phyloP scores from a whole-genome alignment of 805 yeast genomes.

The Candida maesae region DNA sequence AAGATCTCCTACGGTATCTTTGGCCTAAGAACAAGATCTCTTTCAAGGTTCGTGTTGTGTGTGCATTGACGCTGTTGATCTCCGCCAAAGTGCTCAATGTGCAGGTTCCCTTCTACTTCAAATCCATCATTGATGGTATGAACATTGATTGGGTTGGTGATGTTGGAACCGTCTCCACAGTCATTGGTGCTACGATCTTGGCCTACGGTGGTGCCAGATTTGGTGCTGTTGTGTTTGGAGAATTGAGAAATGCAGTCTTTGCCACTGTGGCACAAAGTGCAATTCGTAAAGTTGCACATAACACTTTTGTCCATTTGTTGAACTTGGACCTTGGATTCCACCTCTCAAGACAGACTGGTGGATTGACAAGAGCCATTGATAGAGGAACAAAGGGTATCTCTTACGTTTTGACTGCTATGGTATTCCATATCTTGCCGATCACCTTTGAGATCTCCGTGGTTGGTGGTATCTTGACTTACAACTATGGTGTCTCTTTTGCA shows the following conservation, averaged over 20 bases:
- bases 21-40: constrained; percentile 77
- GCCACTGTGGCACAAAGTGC: constrained; percentile 96
- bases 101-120: constrained; percentile 94
- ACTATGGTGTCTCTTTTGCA: constrained; percentile 86
- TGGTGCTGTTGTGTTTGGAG: constrained; percentile 93
- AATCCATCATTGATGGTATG: constrained; percentile 85
- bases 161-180: constrained; percentile 59
- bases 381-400: constrained; percentile 97
- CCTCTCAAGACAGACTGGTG: constrained; percentile 90
- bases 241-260: constrained; percentile 89
- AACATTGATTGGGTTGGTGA: constrained; percentile 78
- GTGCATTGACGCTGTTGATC: constrained; percentile 71
- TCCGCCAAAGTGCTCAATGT: constrained; percentile 85
- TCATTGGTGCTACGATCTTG: constrained; percentile 64
- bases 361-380: constrained; percentile 92
- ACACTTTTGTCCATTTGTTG: constrained; percentile 80
- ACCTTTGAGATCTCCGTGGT: constrained; percentile 90
- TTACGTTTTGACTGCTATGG: constrained; percentile 91
- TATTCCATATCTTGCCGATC: constrained; percentile 93
- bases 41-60: constrained; percentile 66
- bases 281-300: constrained; percentile 81
- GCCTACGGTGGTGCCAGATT: constrained; percentile 94
- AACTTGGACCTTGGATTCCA: constrained; percentile 88
- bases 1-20: constrained; percentile 60
- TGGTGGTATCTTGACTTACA: constrained; percentile 89